Base-by-base conservation (phyloP, 805 yeast genomes). In the Priceomyces castillae region DNA sequence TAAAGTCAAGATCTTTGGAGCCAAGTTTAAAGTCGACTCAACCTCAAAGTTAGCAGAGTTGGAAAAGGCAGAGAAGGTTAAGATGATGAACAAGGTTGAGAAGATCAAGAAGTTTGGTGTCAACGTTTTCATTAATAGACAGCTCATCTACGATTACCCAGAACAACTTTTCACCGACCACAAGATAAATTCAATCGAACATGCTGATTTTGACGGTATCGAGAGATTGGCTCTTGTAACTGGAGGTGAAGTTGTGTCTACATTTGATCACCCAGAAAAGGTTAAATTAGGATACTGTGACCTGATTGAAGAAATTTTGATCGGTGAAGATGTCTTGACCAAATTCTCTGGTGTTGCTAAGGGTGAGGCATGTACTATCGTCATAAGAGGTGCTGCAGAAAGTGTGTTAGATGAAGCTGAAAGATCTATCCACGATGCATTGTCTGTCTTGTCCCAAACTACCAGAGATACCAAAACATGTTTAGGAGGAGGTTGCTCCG, bases 201-300 rank as follows among this genome's bases (percentile, higher is more conserved):
- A 94, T 62, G 98, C 99, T 12, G 99, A 94, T 66, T 94, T 94
- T 57, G 98, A 88, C 59, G 99, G 98, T 58, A 88, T 94, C 43
- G 99, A 94, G 73, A 82, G 98, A 62, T 78, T 94, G 53, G 96
- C 99, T 2, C 74, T 92, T 33, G 99, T 90, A 25, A 90, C 98
- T 10, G 99, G 99, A 41, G 99, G 97, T 61, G 98, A 94, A 73
- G 97, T 94, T 41, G 96, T 84, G 1, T 90, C 98, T 6, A 92
- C 98, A 1, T 94, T 94, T 62, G 99, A 94, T 61, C 76, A 83
- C 53, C 96, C 98, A 19, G 95, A 86, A 42, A 77, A 78, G 44
- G 96, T 87, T 44, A 84, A 80, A 62, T 69, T 90, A 40, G 99
- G 99, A 37, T 77, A 81, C 61, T 92, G 98, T 75, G 94, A 90